phyloP scores from a whole-genome alignment of 805 yeast genomes.

The Scheffersomyces amazonensis region DNA sequence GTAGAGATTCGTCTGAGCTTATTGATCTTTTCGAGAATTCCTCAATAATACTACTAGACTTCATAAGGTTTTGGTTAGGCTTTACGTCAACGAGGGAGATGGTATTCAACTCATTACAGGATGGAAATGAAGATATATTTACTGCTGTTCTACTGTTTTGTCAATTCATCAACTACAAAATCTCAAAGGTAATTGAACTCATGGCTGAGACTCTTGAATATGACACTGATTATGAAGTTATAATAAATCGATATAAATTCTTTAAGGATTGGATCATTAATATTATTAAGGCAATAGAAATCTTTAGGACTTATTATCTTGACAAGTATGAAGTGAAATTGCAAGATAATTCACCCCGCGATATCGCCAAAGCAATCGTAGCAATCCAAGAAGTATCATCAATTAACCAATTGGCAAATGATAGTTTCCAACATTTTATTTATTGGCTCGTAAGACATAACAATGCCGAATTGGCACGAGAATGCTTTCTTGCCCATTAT shows the following conservation, averaged over 20 bases:
- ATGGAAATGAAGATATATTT: conserved; percentile 27
- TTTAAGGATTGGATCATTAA: neutral
- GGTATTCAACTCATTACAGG: conserved; percentile 22
- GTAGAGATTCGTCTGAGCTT: neutral
- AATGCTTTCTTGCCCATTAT: conserved; percentile 8
- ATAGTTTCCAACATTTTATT: neutral
- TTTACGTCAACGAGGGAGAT: conserved; percentile 8
- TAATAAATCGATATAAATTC: no score
- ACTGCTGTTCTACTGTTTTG: conserved; percentile 11
- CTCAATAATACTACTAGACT: neutral
- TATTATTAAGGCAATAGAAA: conserved; percentile 1
- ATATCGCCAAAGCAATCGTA: neutral
- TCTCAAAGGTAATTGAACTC: neutral
- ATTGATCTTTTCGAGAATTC: neutral
- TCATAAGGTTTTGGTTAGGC: conserved; percentile 15
- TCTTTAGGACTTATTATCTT: conserved; percentile 11
- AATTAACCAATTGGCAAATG: neutral
- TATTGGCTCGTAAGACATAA: neutral
- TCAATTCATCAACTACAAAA: conserved; percentile 1
- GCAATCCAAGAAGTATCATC: neutral
- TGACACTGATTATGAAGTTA: no score
- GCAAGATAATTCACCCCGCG: neutral
- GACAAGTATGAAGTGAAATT: conserved; percentile 2
- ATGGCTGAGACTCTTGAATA: neutral
- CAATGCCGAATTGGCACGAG: conserved; percentile 7